Evolutionary conservation across 1,139 yeast genomes (phyloP).

Genomic region (Diutina sp.): DNA sequence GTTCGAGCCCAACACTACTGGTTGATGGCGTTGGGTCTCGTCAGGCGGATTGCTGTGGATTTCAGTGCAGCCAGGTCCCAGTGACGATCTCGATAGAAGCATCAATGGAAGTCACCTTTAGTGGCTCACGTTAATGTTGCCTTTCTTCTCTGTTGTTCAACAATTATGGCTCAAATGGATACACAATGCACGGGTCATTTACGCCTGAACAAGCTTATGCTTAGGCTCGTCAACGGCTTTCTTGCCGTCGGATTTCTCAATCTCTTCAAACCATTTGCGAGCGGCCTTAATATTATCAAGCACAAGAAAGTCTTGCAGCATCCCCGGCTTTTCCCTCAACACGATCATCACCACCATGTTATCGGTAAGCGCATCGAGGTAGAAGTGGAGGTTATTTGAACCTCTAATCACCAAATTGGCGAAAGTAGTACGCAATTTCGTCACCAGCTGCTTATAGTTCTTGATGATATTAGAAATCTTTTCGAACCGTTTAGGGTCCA

Average conservation of each 20-base stretch:
- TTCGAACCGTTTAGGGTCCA: slow-evolving; percentile 89
- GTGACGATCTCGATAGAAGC: too few species aligned
- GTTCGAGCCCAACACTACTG: too few species aligned
- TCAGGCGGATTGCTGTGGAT: too few species aligned
- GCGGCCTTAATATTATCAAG: slow-evolving; percentile 60
- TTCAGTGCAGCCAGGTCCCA: too few species aligned
- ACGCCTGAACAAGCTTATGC: neutral
- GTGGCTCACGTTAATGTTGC: too few species aligned
- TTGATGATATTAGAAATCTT: slow-evolving; percentile 89
- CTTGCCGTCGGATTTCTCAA: slow-evolving; percentile 18
- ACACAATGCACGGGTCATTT: too few species aligned
- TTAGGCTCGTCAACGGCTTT: neutral
- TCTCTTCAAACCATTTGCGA: slow-evolving; percentile 50
- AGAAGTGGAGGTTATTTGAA: slow-evolving; percentile 52
- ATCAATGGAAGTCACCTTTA: too few species aligned
- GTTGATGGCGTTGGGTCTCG: too few species aligned
- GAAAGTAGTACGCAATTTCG: slow-evolving; percentile 77
- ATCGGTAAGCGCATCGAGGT: slow-evolving; percentile 55
- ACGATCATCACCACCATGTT: slow-evolving; percentile 73
- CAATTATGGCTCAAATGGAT: too few species aligned
- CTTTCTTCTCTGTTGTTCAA: too few species aligned
- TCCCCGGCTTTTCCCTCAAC: slow-evolving; percentile 21
- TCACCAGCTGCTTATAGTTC: slow-evolving; percentile 86
- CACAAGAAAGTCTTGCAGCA: slow-evolving; percentile 39
- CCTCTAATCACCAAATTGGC: slow-evolving; percentile 70